Conservation (phyloP, 495 filamentous ascomycete species). For the Elaphomyces granulatus region DNA sequence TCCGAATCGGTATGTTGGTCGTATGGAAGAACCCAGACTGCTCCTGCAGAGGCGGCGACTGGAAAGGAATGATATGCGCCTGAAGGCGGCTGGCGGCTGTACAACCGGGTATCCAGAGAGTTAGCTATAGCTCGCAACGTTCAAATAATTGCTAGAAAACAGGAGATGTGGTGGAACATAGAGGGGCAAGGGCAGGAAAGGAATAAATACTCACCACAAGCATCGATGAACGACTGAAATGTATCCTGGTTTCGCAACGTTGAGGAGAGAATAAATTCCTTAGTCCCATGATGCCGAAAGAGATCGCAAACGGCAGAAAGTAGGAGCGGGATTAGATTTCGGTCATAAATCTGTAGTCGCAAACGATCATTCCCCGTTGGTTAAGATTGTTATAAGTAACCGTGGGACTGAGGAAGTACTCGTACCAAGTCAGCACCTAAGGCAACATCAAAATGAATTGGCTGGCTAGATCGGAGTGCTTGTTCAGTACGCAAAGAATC, state of each 20-base stretch:
- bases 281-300: slow-evolving; percentile 33
- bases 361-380: slow-evolving; percentile 1
- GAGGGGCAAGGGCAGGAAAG: background rate
- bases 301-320: slow-evolving; percentile 40
- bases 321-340: slow-evolving; percentile 39
- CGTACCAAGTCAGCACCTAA: slow-evolving; percentile 38
- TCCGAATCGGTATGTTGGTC: slow-evolving; percentile 35
- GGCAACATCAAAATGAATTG: slow-evolving; percentile 29
- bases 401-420: background rate
- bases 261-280: slow-evolving; percentile 41
- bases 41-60: slow-evolving; percentile 27
- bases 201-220: slow-evolving; percentile 37
- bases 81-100: slow-evolving; percentile 24
- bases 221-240: slow-evolving; percentile 38
- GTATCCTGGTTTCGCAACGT: slow-evolving; percentile 51
- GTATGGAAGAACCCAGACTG: slow-evolving; percentile 46
- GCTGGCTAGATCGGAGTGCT: slow-evolving; percentile 2
- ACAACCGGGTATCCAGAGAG: background rate
- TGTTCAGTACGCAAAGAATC: slow-evolving; percentile 9
- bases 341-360: slow-evolving; percentile 47
- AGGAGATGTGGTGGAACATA: background rate
- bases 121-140: background rate
- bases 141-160: background rate
- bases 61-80: slow-evolving; percentile 29
- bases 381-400: background rate